A percentile compares a stretch with the other conserved stretches of the same genome.
Evolutionary conservation across 768 basidiomycete genomes (phyloP).

Genomic region (Lactarius hatsudake): DNA sequence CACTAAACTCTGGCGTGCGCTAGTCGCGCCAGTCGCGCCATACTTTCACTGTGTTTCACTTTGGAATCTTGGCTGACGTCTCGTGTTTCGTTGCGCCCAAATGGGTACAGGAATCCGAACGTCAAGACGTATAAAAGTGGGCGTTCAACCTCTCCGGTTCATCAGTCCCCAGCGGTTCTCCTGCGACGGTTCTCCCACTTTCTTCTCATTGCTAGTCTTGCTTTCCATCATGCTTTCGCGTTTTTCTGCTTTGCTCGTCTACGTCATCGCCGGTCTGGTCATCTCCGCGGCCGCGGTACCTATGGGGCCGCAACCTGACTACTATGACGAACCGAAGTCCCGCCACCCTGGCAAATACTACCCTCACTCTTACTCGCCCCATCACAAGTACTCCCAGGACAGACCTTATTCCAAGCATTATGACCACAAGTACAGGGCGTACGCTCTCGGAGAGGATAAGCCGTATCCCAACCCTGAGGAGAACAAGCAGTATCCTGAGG

Average conservation of each 20-base stretch:
- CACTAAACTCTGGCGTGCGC: not conserved
- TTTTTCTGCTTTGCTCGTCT: conserved; percentile 22
- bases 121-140: conserved; percentile 4
- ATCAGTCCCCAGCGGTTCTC: conserved; percentile 13
- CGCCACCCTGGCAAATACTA: conserved; percentile 1
- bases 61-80: not conserved
- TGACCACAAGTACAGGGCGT: not conserved
- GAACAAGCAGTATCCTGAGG: no score
- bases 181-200: conserved; percentile 1
- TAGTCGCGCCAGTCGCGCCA: not conserved
- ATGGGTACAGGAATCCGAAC: conserved; percentile 8
- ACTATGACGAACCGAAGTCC: conserved; percentile 1
- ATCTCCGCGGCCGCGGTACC: conserved; percentile 20
- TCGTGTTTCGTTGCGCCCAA: not conserved
- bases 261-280: conserved; percentile 16
- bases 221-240: conserved; percentile 24
- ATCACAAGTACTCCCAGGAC: not conserved
- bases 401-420: not conserved
- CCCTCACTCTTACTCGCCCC: not conserved
- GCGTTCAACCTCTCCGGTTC: not conserved
- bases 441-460: not conserved
- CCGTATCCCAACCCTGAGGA: not conserved
- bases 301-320: conserved; percentile 4
- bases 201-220: conserved; percentile 9
- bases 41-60: not conserved